These are phyloP conservation scores for Auriscalpium vulgare DNA, from an alignment of 768 basidiomycete genomes.

Conservation along the genomic window DNA sequence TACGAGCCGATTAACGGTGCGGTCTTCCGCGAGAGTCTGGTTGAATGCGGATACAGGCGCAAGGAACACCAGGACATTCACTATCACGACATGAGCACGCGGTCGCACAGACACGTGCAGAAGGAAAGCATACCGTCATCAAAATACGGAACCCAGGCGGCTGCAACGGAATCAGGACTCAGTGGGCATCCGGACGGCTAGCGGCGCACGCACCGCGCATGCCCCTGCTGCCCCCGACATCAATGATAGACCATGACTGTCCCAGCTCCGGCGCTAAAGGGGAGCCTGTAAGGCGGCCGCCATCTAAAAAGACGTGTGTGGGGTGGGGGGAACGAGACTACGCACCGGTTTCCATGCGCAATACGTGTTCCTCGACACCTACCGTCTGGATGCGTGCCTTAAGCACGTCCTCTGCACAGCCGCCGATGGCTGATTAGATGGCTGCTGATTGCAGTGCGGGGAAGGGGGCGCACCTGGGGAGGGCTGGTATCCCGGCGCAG, in stretches of 20 bases:
- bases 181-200: not conserved
- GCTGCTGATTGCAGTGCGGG: not conserved
- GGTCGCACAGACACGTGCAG: not conserved
- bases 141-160: constrained; percentile 63
- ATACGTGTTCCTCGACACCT: constrained; percentile 56
- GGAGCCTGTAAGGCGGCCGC: not conserved
- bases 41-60: constrained; percentile 61
- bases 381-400: constrained; percentile 56
- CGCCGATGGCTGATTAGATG: not conserved
- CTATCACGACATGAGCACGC: constrained; percentile 21
- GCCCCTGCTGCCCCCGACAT: constrained; percentile 53
- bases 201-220: constrained; percentile 38
- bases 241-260: constrained; percentile 56
- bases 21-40: constrained; percentile 53
- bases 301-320: not conserved
- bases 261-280: constrained; percentile 19
- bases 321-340: not conserved
- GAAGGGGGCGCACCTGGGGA: constrained; percentile 33
- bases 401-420: constrained; percentile 48
- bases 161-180: constrained; percentile 21
- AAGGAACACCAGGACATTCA: constrained; percentile 59
- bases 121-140: constrained; percentile 40
- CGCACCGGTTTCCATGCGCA: constrained; percentile 39
- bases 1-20: constrained; percentile 51
- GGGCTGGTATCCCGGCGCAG: constrained; percentile 43